Evolutionary conservation across 345 rosid genomes (phyloP).

Genomic region (Citrus trifoliata): DNA sequence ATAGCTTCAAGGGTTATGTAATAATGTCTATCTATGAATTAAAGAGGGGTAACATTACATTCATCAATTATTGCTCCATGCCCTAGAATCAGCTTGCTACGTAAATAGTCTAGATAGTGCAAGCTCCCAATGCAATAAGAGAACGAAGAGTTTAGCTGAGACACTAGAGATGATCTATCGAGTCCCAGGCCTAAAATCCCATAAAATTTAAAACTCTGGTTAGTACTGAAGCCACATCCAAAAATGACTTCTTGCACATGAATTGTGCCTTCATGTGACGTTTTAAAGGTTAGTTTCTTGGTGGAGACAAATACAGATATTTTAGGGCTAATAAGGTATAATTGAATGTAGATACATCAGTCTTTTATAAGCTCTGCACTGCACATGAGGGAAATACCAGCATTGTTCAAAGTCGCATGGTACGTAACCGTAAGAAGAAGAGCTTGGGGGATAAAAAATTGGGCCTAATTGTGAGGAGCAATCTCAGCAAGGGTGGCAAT

Average conservation of each 20-base stretch:
- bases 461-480: slow-evolving; percentile 23
- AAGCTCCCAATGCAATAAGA: slow-evolving; percentile 26
- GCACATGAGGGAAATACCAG: slow-evolving; percentile 12
- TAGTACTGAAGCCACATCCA: slow-evolving; percentile 36
- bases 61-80: slow-evolving; percentile 28
- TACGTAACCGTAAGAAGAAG: slow-evolving; percentile 37
- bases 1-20: slow-evolving; percentile 44
- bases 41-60: slow-evolving; percentile 45
- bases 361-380: slow-evolving; percentile 15
- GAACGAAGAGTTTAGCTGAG: slow-evolving; percentile 42
- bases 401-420: slow-evolving; percentile 31
- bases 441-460: slow-evolving; percentile 40
- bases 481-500: slow-evolving; percentile 42
- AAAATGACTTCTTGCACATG: slow-evolving; percentile 28
- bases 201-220: slow-evolving; percentile 23
- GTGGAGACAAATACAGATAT: slow-evolving; percentile 43
- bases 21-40: slow-evolving; percentile 29
- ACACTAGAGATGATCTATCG: slow-evolving; percentile 28
- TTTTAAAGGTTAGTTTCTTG: slow-evolving; percentile 36
- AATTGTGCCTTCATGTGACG: slow-evolving; percentile 29
- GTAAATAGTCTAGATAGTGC: slow-evolving; percentile 32
- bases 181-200: slow-evolving; percentile 51
- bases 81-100: slow-evolving; percentile 42
- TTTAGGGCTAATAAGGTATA: slow-evolving; percentile 23
- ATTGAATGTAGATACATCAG: slow-evolving; percentile 31